These are phyloP conservation scores for Crassisporium funariophilum DNA, from an alignment of 768 basidiomycete species.

Conservation along the genomic window DNA sequence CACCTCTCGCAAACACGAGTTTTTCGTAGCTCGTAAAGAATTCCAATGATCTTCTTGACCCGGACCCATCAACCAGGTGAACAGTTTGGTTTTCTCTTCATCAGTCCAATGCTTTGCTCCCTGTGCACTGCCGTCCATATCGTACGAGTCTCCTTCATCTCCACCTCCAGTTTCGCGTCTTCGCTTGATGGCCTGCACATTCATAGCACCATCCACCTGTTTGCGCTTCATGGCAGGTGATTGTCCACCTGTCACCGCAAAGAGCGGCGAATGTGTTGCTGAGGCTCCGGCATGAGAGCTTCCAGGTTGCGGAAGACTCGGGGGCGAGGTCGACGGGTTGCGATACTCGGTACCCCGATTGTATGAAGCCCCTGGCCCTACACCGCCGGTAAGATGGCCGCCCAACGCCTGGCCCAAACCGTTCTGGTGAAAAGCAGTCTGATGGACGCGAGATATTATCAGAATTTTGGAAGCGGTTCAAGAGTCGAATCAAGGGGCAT, in stretches of 20 bases:
- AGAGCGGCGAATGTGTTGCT: conserved; percentile 40
- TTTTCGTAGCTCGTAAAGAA: conserved; percentile 75
- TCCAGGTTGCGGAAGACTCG: conserved; percentile 36
- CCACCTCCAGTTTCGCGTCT: conserved; percentile 37
- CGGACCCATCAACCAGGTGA: conserved; percentile 75
- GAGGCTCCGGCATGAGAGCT: conserved; percentile 32
- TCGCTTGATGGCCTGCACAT: conserved; percentile 44
- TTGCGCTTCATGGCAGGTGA: conserved; percentile 55
- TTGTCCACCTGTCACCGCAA: conserved; percentile 33
- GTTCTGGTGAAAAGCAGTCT: conserved; percentile 60
- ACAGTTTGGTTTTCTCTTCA: conserved; percentile 77
- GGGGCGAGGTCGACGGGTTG: conserved; percentile 40
- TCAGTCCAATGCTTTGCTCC: conserved; percentile 88
- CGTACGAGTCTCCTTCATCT: conserved; percentile 41
- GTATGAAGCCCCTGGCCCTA: conserved; percentile 34
- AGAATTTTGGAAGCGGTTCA: conserved; percentile 31
- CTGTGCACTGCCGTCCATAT: conserved; percentile 49
- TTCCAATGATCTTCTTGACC: conserved; percentile 80
- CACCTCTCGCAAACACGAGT: conserved; percentile 81
- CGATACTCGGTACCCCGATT: conserved; percentile 35
- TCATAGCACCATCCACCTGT: conserved; percentile 40
- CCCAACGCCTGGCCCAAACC: conserved; percentile 64
- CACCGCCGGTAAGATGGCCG: conserved; percentile 50
- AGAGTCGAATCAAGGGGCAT: conserved; percentile 32
- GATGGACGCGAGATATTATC: conserved; percentile 18